A percentile compares a stretch with the other conserved stretches of the same genome.
These are phyloP conservation scores for Macrophomina tecta DNA, from an alignment of 2,329 filamentous ascomycete species.

Conservation along the genomic window DNA sequence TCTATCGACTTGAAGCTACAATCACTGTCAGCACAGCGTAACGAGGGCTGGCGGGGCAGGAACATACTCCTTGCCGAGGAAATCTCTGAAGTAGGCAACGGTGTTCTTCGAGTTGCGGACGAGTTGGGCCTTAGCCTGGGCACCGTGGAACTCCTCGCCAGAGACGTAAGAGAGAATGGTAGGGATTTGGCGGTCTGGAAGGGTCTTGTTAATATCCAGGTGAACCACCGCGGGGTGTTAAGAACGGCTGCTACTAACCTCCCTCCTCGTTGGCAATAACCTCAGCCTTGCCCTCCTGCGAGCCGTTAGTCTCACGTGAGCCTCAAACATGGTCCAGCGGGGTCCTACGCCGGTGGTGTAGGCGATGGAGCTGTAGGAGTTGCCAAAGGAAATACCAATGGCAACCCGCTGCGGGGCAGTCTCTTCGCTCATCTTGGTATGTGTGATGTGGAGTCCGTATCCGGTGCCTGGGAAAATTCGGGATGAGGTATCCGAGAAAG, in stretches of 20 bases:
- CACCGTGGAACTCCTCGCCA: conserved; percentile 95
- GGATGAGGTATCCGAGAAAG: background rate
- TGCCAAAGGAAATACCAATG: conserved; percentile 97
- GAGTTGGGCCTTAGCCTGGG: conserved; percentile 92
- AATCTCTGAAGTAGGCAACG: conserved; percentile 94
- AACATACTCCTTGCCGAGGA: conserved; percentile 86
- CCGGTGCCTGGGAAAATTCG: background rate
- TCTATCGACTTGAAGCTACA: conserved; percentile 89
- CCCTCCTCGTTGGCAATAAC: conserved; percentile 99
- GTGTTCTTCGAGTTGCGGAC: conserved; percentile 93
- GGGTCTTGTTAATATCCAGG: conserved; percentile 30
- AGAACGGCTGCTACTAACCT: conserved; percentile 61
- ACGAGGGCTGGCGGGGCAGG: conserved; percentile 3
- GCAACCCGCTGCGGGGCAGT: conserved; percentile 64
- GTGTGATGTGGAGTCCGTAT: background rate
- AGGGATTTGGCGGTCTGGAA: conserved; percentile 90
- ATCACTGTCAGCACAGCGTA: conserved; percentile 33
- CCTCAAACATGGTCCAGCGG: conserved; percentile 32
- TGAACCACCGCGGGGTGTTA: conserved; percentile 25
- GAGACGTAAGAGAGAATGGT: conserved; percentile 92
- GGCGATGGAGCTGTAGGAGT: conserved; percentile 97
- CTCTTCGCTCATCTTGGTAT: conserved; percentile 56
- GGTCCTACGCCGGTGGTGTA: conserved; percentile 69
- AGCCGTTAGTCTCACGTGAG: background rate
- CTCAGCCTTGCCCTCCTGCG: conserved; percentile 86